Conservation (phyloP, 202 grass and related monocot species). For the Panicum virgatum region DNA sequence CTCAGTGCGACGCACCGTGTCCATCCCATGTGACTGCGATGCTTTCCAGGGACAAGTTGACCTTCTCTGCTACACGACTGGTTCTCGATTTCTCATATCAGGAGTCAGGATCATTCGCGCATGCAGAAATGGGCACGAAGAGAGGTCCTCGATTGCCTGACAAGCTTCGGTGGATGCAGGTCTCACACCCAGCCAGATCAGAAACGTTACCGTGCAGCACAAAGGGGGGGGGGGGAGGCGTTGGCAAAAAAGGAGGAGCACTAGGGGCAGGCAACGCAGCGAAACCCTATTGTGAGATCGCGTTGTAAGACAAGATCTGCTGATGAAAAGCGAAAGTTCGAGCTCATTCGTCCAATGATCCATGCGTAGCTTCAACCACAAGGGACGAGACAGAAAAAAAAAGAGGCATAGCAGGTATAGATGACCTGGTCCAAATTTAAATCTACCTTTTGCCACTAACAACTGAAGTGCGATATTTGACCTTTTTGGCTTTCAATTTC, state of each 20-base stretch:
- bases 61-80: background rate
- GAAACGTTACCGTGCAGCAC: background rate
- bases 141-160: background rate
- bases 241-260: too few relatives aligned
- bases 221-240: background rate
- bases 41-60: conserved; percentile 1
- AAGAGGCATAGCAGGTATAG: background rate
- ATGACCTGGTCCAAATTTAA: background rate
- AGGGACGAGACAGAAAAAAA: background rate
- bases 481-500: background rate
- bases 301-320: conserved; percentile 11
- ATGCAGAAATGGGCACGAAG: conserved; percentile 1
- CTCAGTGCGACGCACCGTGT: background rate
- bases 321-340: background rate
- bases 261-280: background rate
- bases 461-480: background rate
- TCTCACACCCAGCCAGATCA: background rate
- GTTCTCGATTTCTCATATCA: background rate
- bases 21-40: background rate
- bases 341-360: background rate
- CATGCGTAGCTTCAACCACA: background rate
- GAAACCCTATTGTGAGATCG: background rate
- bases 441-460: background rate
- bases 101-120: background rate
- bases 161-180: background rate